Base-by-base conservation (phyloP, 1,139 yeast species). In the Debaryomyces subglobosus region DNA sequence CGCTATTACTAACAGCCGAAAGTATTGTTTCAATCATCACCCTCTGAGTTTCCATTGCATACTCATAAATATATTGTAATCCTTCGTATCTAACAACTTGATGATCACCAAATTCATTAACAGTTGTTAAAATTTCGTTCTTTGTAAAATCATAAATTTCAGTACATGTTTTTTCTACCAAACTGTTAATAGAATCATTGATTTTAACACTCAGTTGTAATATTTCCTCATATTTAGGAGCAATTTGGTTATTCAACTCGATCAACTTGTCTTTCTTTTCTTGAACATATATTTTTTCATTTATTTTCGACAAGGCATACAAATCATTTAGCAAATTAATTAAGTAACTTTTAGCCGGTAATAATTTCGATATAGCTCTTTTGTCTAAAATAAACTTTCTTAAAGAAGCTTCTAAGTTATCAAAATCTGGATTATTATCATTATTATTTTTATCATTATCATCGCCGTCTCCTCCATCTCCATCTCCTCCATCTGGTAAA, bases 261-360 rank as follows among this genome's bases (percentile, higher is more conserved):
- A 62, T 60, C 15, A 69, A 58, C 52, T 85, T 74, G 15, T 69
- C 65, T 5, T 70, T 68, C 49, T 71, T 77, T 50, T 83, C 87
- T 44, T 70, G 67, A 6, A 66, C 55, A 55, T 83, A 84, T n/a
- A 81, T 74, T 24, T 74, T 68, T 47, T 82, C 77, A 60, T 94
- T 94, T 25, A 82, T 70, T 10, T 72, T 67, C 0, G 96, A 79
- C 18, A 94, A 72, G 1, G 71, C 67, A 49, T 74, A 75, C 44
- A 92, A 64, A 62, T 95, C 99, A 15, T 67, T 67, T 43, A 89
- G 77, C 16, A 92, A 65, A 59, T 92, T 92, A 21, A 77, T 55
- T 33, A 94, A 69, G 59, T 88, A 95, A 20, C 86, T 91, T 63
- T 92, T 91, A 0, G 97, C 98, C 0, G 99, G 99, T 39, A 90